A percentile compares a stretch with the other conserved stretches of the same genome.
phyloP scores from a whole-genome alignment of 2,329 filamentous ascomycete species.

The Thelonectria blattea region DNA sequence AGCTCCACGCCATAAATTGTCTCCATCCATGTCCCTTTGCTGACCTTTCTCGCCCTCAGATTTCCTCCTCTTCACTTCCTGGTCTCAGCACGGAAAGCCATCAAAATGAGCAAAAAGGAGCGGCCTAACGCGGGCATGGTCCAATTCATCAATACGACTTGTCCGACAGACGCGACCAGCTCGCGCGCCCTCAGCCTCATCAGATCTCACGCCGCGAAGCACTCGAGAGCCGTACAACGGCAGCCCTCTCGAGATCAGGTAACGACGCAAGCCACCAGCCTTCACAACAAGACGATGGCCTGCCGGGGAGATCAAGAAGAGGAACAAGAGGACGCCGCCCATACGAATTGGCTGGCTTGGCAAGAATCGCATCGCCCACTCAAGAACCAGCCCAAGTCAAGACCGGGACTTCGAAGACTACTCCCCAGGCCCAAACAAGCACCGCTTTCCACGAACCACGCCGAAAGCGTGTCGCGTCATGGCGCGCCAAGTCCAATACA shows the following conservation, averaged over 20 bases:
- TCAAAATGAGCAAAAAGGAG: neutral
- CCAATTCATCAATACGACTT: constrained; percentile 11
- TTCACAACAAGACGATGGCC: neutral
- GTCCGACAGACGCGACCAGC: constrained; percentile 6
- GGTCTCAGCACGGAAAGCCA: no score
- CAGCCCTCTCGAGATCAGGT: neutral
- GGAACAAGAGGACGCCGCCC: neutral
- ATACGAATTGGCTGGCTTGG: neutral
- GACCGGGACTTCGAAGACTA: neutral
- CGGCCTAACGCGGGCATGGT: neutral
- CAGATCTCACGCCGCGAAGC: constrained; percentile 11
- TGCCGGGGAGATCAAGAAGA: neutral
- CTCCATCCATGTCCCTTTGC: no score
- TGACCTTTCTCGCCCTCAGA: no score
- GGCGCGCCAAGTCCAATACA: neutral
- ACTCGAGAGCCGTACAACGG: neutral
- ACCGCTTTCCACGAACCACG: fast-evolving
- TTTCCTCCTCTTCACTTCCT: no score
- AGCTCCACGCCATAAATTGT: no score
- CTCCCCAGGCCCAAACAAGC: neutral
- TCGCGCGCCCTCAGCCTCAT: constrained; percentile 2
- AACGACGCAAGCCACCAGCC: neutral
- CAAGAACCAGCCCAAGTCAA: neutral
- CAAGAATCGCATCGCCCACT: no score
- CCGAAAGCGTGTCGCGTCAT: no score